phyloP scores from a whole-genome alignment of 768 basidiomycete species.

The Saitozyma sp. region DNA sequence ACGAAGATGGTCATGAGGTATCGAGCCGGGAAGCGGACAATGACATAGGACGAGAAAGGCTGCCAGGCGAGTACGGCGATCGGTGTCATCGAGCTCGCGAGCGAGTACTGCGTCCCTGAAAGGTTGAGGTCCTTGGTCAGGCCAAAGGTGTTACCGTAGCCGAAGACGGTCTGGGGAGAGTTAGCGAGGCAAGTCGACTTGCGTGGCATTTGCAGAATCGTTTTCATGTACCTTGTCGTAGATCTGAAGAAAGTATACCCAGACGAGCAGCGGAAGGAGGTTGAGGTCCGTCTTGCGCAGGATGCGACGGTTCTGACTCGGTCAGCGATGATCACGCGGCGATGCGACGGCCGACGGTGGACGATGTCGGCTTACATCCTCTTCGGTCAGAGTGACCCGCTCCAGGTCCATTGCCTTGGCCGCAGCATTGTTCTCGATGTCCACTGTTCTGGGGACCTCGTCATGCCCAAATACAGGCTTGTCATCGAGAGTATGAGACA shows the following conservation, averaged over 20 bases:
- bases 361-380: conserved; percentile 6
- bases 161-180: background rate
- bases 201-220: background rate
- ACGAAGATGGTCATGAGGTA: conserved; percentile 31
- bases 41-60: conserved; percentile 39
- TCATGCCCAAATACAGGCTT: too few species aligned
- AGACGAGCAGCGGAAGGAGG: conserved; percentile 39
- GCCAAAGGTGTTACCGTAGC: conserved; percentile 12
- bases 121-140: conserved; percentile 15
- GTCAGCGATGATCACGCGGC: background rate
- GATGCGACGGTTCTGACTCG: conserved; percentile 18
- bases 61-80: conserved; percentile 32
- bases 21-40: conserved; percentile 41
- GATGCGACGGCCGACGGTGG: too few species aligned
- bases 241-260: conserved; percentile 53
- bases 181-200: conserved; percentile 9
- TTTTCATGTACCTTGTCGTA: conserved; percentile 29
- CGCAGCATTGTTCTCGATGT: too few species aligned
- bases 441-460: too few species aligned
- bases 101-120: conserved; percentile 12
- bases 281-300: conserved; percentile 37
- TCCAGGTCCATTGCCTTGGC: background rate
- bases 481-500: too few species aligned
- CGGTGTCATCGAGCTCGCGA: conserved; percentile 18
- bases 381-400: conserved; percentile 7